Evolutionary conservation across 192 early-diverging fungal genomes (phyloP).

Genomic region (Gonapodya sp.): DNA sequence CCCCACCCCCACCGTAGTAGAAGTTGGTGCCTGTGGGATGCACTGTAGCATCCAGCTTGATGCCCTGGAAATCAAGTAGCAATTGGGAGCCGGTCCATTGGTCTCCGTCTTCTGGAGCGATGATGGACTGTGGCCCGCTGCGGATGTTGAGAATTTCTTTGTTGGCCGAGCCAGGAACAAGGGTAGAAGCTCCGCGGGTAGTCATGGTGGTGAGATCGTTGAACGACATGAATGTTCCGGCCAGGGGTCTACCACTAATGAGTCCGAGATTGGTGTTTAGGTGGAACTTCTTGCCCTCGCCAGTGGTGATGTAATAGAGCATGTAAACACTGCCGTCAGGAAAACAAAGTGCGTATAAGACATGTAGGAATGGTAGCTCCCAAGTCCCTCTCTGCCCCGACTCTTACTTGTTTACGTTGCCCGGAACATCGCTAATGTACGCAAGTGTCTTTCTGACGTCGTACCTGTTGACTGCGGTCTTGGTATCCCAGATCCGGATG

Average conservation of each 20-base stretch:
- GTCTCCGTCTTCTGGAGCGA: not conserved
- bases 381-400: not conserved
- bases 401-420: not conserved
- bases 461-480: not conserved
- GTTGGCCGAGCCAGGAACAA: not conserved
- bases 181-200: not conserved
- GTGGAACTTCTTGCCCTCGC: not conserved
- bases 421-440: not conserved
- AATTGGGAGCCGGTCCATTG: not conserved
- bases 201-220: not conserved
- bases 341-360: not conserved
- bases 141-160: not conserved
- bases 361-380: not conserved
- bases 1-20: not conserved
- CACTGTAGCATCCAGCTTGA: not conserved
- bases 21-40: not conserved
- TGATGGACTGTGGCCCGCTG: not conserved
- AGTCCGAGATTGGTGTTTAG: not conserved
- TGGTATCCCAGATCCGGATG: not conserved
- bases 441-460: constrained; percentile 1
- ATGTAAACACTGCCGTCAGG: not conserved
- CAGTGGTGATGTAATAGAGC: not conserved
- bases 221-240: not conserved
- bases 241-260: not conserved
- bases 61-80: not conserved